Evolutionary conservation across 345 rosid species (phyloP).

Genomic region (Adansonia digitata): DNA sequence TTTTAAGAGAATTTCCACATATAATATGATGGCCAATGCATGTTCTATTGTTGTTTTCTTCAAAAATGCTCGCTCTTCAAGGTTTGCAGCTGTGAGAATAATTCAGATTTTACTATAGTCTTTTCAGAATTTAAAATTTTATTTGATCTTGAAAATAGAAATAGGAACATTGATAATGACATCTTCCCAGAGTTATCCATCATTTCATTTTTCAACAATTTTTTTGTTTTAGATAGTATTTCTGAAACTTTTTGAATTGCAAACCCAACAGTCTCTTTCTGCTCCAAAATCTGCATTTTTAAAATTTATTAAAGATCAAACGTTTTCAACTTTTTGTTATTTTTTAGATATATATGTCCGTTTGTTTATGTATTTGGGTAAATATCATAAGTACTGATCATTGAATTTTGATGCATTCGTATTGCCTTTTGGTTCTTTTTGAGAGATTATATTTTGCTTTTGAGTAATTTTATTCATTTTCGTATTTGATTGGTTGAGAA

Average conservation of each 20-base stretch:
- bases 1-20: too few relatives aligned
- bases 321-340: not conserved
- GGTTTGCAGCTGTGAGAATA: not conserved
- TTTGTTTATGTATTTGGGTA: not conserved
- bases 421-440: not conserved
- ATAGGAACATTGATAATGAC: conserved; percentile 4
- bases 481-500: not conserved
- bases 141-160: not conserved
- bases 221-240: not conserved
- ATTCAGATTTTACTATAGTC: not conserved
- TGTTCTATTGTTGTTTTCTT: not conserved
- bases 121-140: not conserved
- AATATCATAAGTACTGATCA: not conserved
- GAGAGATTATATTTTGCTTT: not conserved
- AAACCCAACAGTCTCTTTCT: not conserved
- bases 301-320: not conserved
- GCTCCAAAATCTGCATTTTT: not conserved
- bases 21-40: not conserved
- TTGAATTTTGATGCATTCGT: not conserved
- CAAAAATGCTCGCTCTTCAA: not conserved
- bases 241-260: not conserved
- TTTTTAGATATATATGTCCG: not conserved
- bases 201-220: not conserved
- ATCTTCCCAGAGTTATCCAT: not conserved
- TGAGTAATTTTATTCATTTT: not conserved